phyloP scores from a whole-genome alignment of 495 filamentous ascomycete species.

The Aspergillus heteromorphus region DNA sequence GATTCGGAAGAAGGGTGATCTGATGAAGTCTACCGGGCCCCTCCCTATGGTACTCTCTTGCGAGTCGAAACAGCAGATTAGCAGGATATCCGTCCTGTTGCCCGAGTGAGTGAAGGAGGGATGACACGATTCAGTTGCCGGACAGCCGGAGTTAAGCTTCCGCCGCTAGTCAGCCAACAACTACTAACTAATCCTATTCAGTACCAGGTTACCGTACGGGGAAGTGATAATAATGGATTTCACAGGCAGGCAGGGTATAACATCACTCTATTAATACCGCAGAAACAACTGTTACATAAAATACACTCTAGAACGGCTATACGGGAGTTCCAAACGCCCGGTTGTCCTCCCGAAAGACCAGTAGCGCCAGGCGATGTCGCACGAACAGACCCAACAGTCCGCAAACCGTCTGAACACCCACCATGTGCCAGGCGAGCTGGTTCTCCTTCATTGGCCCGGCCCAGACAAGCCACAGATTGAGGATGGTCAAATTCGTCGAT shows the following conservation, averaged over 20 bases:
- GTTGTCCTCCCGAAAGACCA: constrained; percentile 87
- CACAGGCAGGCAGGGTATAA: not conserved
- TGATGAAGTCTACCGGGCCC: no score
- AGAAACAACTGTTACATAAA: not conserved
- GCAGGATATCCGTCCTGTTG: no score
- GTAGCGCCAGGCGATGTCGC: constrained; percentile 74
- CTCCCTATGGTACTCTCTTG: no score
- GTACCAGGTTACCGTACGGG: no score
- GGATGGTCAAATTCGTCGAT: constrained; percentile 83
- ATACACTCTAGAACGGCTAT: constrained; percentile 25
- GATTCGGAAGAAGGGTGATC: no score
- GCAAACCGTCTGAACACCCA: constrained; percentile 63
- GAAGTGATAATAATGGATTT: no score
- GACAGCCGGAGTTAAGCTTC: no score
- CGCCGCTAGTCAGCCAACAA: no score
- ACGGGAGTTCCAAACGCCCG: constrained; percentile 28
- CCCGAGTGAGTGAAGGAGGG: no score
- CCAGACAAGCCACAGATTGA: constrained; percentile 97
- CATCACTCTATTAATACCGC: not conserved
- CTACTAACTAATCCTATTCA: no score
- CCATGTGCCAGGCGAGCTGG: constrained; percentile 67
- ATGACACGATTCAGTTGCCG: no score
- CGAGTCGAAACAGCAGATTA: no score
- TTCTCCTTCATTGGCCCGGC: constrained; percentile 89
- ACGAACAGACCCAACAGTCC: constrained; percentile 81